Conservation (phyloP, 1,139 yeast genomes). For the Pichia sp. region DNA sequence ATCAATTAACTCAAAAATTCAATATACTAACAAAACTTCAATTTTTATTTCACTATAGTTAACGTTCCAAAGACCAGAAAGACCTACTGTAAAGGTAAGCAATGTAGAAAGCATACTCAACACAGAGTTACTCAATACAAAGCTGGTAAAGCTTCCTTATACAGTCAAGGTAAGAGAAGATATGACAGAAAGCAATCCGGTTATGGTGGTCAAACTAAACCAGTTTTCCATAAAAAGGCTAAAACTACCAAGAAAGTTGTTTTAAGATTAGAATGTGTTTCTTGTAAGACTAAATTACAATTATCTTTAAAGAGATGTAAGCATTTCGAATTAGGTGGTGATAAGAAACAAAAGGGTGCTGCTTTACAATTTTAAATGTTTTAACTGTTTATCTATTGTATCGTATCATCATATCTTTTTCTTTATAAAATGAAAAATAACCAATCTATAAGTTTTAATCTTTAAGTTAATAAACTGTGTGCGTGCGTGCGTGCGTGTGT, state of each 20-base stretch:
- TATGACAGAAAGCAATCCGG: conserved; percentile 99
- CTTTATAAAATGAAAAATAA: too few species aligned
- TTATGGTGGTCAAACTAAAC: conserved; percentile 99
- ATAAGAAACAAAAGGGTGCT: conserved; percentile 97
- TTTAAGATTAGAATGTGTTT: conserved; percentile 97
- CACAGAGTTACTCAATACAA: conserved; percentile 99
- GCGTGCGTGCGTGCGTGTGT: too few species aligned
- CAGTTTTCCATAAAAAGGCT: conserved; percentile 99
- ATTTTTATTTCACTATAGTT: conserved; percentile 41
- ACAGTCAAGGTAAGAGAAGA: conserved; percentile 99
- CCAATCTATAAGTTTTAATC: conserved; percentile 1
- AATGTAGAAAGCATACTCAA: conserved; percentile 99
- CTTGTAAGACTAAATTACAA: conserved; percentile 98
- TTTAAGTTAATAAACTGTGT: neutral
- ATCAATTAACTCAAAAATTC: neutral
- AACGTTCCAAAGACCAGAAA: conserved; percentile 99
- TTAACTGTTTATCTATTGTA: neutral
- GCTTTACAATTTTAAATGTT: conserved; percentile 31
- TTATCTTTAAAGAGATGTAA: conserved; percentile 98
- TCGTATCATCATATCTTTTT: conserved; percentile 3
- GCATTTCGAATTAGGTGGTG: conserved; percentile 99
- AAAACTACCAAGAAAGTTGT: conserved; percentile 99
- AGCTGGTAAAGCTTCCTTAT: conserved; percentile 99
- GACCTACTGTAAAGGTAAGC: conserved; percentile 99
- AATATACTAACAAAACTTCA: neutral